phyloP scores from a whole-genome alignment of 345 rosid species.

The Excoecaria cochinchinensis region DNA sequence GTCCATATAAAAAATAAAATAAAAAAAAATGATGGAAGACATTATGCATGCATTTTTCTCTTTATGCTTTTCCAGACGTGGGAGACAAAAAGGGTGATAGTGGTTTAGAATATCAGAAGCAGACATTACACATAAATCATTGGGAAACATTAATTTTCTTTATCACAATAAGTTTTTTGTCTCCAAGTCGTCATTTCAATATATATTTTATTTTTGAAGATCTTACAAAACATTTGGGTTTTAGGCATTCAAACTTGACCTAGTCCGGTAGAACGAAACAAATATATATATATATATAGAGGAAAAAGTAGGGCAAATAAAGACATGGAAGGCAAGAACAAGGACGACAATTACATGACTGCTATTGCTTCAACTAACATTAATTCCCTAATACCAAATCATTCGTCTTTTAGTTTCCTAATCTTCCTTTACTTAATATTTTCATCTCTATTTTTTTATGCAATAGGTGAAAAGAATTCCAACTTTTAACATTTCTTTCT shows the following conservation, averaged over 20 bases:
- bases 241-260: background rate
- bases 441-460: too few relatives aligned
- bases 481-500: too few relatives aligned
- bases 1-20: too few relatives aligned
- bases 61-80: background rate
- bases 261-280: background rate
- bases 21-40: background rate
- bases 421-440: too few relatives aligned
- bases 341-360: conserved; percentile 37
- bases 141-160: background rate
- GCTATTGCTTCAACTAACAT: conserved; percentile 6
- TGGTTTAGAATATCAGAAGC: conserved; percentile 24
- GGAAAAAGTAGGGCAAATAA: background rate
- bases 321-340: conserved; percentile 8
- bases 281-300: too few relatives aligned
- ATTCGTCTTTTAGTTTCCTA: conserved; percentile 18
- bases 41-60: background rate
- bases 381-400: conserved; percentile 24
- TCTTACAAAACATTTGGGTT: background rate
- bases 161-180: background rate
- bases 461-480: background rate
- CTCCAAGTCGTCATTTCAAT: background rate
- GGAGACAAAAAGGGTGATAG: conserved; percentile 27
- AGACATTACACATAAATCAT: conserved; percentile 21
- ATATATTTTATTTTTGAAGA: background rate